Base-by-base conservation (phyloP, 208 protist genomes). In the Crithidia sp. region DNA sequence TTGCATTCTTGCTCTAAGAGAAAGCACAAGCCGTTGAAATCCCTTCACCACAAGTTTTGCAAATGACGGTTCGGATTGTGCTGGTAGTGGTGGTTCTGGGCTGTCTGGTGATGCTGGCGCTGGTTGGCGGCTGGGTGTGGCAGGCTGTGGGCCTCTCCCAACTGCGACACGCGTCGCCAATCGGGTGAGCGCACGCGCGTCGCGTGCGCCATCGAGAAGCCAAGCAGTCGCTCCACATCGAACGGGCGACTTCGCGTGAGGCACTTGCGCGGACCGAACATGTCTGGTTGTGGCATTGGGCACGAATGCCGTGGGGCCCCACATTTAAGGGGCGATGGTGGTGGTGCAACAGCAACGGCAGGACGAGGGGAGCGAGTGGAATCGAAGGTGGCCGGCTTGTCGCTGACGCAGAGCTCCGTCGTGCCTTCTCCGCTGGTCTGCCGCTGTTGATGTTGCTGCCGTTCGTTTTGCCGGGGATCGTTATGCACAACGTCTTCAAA, bases 131-230 rank as follows among this genome's bases (percentile, higher is more conserved):
- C 28, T 28, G 28, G 28, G 28, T 28, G 28, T 28, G 28, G 28
- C 28, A 28, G 28, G 28, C 28, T 28, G 28, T 28, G 58, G 6
- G 41, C 7, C 58, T 3, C 58, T 14, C 19, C 16, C 41, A 63
- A 5, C 12, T 47, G 16, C 19, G 45, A 13, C 39, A 63, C 4
- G n/a, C n/a, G 45, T 43, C 41, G 41, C 58, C 58, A 63, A 50
- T 63, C 58, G 2, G 58, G 58, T 14, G 58, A 63, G n/a, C 41
- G 58, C 14, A 63, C n/a, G 41, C 58, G 58, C 4, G 41, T 39
- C 2, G 50, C n/a, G 5, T 5, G 9, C 5, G 19, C 7, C n/a
- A 7, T 5, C 3, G 6, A 3, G 37, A 63, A 63, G 37, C 58
- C 58, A 0, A 63, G 41, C 6, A 63, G 41, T 43, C n/a, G 39